These are phyloP conservation scores for Solanum etuberosum DNA, from an alignment of 257 asterid species.

Conservation along the genomic window DNA sequence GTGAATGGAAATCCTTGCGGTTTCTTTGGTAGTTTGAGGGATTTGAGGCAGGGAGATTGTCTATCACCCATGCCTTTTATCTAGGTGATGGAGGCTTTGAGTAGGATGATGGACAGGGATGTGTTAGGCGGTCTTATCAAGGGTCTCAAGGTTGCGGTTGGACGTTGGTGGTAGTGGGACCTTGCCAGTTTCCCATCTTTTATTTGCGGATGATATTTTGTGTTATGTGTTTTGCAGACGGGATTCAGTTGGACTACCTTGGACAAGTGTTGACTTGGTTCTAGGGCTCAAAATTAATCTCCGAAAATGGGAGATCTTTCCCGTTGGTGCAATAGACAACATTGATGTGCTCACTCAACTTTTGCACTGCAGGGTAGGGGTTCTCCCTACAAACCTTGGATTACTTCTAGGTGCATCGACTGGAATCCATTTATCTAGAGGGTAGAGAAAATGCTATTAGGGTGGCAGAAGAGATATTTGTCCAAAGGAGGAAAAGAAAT, in stretches of 20 bases:
- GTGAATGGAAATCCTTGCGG: not conserved
- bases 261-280: not conserved
- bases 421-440: not conserved
- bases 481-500: not conserved
- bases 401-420: not conserved
- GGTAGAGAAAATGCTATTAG: not conserved
- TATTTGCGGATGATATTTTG: not conserved
- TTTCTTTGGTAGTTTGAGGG: not conserved
- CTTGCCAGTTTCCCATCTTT: not conserved
- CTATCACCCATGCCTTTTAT: not conserved
- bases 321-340: not conserved
- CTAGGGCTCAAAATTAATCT: not conserved
- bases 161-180: not conserved
- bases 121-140: too few relatives aligned
- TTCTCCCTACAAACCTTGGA: not conserved
- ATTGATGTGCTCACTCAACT: not conserved
- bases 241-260: not conserved
- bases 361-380: not conserved
- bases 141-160: not conserved
- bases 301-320: not conserved
- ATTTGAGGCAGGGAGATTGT: not conserved
- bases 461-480: not conserved
- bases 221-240: not conserved
- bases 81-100: not conserved
- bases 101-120: not conserved